These are phyloP conservation scores for Camelina laxa DNA, from an alignment of 345 rosid genomes.

Conservation along the genomic window DNA sequence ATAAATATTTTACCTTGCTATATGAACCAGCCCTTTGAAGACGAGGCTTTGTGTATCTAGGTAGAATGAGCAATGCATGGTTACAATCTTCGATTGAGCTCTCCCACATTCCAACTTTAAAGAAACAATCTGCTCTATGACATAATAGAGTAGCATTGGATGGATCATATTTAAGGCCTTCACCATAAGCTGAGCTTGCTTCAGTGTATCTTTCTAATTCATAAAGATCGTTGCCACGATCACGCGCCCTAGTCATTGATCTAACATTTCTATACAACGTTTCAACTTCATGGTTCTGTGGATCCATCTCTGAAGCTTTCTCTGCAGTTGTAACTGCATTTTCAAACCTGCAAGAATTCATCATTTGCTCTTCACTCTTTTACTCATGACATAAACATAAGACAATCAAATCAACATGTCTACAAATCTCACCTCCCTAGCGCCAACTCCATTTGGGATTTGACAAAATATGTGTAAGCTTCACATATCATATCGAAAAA, in stretches of 20 bases:
- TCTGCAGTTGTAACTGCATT: conserved; percentile 79
- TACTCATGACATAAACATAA: conserved; percentile 24
- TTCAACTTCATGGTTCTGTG: conserved; percentile 69
- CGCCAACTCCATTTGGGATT: conserved; percentile 88
- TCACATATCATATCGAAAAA: conserved; percentile 83
- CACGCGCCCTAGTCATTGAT: conserved; percentile 69
- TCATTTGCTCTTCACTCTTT: conserved; percentile 48
- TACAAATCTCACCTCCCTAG: conserved; percentile 77
- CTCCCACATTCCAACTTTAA: conserved; percentile 82
- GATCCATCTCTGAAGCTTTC: conserved; percentile 78
- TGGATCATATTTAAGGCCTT: conserved; percentile 88
- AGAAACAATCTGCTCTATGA: conserved; percentile 95
- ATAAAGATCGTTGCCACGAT: conserved; percentile 89
- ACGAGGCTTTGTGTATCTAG: conserved; percentile 79
- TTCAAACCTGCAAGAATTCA: conserved; percentile 87
- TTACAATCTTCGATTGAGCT: conserved; percentile 81
- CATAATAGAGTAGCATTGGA: conserved; percentile 76
- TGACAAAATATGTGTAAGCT: conserved; percentile 73
- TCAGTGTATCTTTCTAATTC: conserved; percentile 97
- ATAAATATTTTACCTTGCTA: conserved; percentile 60
- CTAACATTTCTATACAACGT: conserved; percentile 65
- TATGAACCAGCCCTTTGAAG: conserved; percentile 88
- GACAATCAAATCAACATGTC: conserved; percentile 19
- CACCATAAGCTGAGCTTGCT: conserved; percentile 88
- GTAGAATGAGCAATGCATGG: conserved; percentile 71